Base-by-base conservation (phyloP, 2,329 filamentous ascomycete species). In the Coniochaeta prunicola region DNA sequence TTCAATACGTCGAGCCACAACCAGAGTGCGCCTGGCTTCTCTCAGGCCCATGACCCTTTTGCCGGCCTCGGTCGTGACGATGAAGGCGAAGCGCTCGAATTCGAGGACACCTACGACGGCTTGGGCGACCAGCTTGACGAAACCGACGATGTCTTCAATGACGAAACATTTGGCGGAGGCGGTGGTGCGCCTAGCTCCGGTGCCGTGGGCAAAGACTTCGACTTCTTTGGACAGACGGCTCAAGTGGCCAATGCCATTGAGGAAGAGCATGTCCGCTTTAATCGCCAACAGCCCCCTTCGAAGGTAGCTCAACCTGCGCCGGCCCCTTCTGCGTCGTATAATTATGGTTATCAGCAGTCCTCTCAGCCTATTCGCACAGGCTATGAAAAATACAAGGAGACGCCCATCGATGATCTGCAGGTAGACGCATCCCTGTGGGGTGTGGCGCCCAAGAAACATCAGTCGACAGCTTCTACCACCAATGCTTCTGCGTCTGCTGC, bases 61-160 rank as follows among this genome's bases (percentile, higher is more conserved):
- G 91, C 90, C 64, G 87, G 89, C 60, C 84, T 97, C 59, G 87
- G 89, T 60, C 81, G 79, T 56, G 80, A 82, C 60, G 82, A 88
- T 60, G 84, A 87, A 57, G 79, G 80, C 64, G 83, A 82, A 62
- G 78, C 76, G 26, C 71, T 81, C 67, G 90, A 97, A 67, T 99
- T 97, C 66, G 94, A 99, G 67, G 92, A 99, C 70, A 97, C 93
- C 38, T 97, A 97, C 71, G 94, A 99, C 73, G 93, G 93, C 19
- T 80, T 99, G 42, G 94, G 92, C 59, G 90, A 96, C 69, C 86
- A 90, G 72, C 86, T 99, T 36, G 88, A 96, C 68, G 93, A 99
- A 71, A 88, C 90, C 21, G 90, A 93, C 68, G 94, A 99, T 78
- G 91, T 84, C 56, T 91, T 97, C 80, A 99, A 99, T 73, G 91